Evolutionary conservation across 163 green algal species (phyloP).

Genomic region (Volvox carteri): DNA sequence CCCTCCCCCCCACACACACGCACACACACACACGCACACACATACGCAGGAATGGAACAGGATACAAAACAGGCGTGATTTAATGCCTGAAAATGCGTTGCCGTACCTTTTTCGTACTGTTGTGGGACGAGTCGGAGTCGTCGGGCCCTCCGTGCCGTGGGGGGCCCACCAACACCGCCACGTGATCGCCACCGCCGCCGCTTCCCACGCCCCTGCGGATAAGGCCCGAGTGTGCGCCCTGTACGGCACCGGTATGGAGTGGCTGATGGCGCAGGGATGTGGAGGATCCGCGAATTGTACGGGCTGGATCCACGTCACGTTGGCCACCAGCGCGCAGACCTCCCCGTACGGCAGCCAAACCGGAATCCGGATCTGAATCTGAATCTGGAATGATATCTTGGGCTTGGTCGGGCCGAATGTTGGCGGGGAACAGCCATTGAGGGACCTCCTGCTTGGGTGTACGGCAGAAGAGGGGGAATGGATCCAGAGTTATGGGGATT

Average conservation of each 20-base stretch:
- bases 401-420: slow-evolving; percentile 40
- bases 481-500: too few species aligned
- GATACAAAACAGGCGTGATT: too few species aligned
- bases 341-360: too few species aligned
- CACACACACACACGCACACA: too few species aligned
- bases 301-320: too few species aligned
- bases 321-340: too few species aligned
- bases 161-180: neutral
- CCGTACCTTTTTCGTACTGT: slow-evolving; percentile 13
- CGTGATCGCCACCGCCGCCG: neutral
- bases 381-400: slow-evolving; percentile 33
- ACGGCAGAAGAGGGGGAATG: neutral
- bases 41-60: too few species aligned
- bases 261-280: too few species aligned
- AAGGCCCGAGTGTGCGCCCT: neutral
- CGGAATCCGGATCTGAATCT: slow-evolving; percentile 8
- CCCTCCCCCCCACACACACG: too few species aligned
- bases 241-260: too few species aligned
- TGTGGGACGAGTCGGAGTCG: neutral
- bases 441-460: slow-evolving; percentile 45
- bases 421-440: slow-evolving; percentile 47
- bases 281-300: too few species aligned
- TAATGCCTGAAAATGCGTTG: too few species aligned
- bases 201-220: neutral
- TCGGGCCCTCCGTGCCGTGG: neutral